Evolutionary conservation across 2,329 filamentous ascomycete species (phyloP).

Genomic region (Sordariomycetes sp.): DNA sequence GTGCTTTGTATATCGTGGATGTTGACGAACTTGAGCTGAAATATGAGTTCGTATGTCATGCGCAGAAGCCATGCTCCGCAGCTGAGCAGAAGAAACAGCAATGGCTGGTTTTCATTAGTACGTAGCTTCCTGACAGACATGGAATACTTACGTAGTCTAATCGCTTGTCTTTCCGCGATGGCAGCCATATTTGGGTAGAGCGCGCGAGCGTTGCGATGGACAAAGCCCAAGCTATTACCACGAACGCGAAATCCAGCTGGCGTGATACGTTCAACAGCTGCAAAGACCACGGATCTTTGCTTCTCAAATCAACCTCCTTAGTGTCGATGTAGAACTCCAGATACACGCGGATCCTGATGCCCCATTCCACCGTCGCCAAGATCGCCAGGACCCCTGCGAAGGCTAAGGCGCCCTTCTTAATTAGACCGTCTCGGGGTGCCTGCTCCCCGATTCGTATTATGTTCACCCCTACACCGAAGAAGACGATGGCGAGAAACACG

Average conservation of each 20-base stretch:
- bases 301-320: neutral
- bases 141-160: neutral
- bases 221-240: neutral
- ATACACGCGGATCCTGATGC: conserved; percentile 8
- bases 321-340: neutral
- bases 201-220: conserved; percentile 1
- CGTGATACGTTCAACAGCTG: neutral
- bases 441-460: conserved; percentile 7
- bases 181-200: neutral
- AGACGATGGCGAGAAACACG: conserved; percentile 13
- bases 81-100: conserved; percentile 11
- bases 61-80: conserved; percentile 15
- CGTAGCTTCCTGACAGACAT: neutral
- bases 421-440: conserved; percentile 5
- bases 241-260: conserved; percentile 3
- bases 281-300: neutral
- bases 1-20: conserved; percentile 2
- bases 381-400: conserved; percentile 7
- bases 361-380: conserved; percentile 10
- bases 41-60: conserved; percentile 12
- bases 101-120: conserved; percentile 9
- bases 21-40: conserved; percentile 6
- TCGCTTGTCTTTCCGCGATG: neutral
- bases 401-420: conserved; percentile 9
- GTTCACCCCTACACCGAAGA: conserved; percentile 11